A percentile compares a stretch with the other conserved stretches of the same genome.
These are phyloP conservation scores for Catunica adiposa DNA, from an alignment of 2,329 filamentous ascomycete genomes.

Conservation along the genomic window DNA sequence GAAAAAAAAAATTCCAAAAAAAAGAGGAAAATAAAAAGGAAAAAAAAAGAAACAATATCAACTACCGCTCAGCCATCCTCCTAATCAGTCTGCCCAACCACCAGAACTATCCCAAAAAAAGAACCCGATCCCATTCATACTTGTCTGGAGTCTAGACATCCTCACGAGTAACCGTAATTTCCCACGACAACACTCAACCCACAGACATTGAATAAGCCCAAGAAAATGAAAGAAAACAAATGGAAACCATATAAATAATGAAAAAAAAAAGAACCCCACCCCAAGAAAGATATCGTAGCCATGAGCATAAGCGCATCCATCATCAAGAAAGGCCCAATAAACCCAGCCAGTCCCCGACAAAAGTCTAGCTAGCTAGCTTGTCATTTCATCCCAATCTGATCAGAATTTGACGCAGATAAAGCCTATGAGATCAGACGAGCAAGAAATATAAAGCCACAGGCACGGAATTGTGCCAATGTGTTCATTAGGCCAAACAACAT, in stretches of 20 bases:
- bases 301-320: background rate
- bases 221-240: conserved; percentile 1
- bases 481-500: background rate
- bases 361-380: no score
- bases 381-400: no score
- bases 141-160: no score
- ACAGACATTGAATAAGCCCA: no score
- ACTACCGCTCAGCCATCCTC: background rate
- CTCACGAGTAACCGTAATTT: no score
- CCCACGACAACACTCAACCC: no score
- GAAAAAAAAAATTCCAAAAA: background rate
- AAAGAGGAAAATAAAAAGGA: background rate
- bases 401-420: no score
- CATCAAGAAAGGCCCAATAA: background rate
- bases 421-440: no score
- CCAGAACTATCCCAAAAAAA: no score
- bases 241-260: background rate
- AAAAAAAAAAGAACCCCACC: background rate
- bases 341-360: background rate
- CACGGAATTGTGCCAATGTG: background rate
- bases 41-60: background rate
- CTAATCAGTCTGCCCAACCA: background rate
- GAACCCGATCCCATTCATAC: no score
- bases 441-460: no score
- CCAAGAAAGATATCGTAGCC: background rate